Conservation (phyloP, 2,329 filamentous ascomycete species). For the Verticillium isaacii region DNA sequence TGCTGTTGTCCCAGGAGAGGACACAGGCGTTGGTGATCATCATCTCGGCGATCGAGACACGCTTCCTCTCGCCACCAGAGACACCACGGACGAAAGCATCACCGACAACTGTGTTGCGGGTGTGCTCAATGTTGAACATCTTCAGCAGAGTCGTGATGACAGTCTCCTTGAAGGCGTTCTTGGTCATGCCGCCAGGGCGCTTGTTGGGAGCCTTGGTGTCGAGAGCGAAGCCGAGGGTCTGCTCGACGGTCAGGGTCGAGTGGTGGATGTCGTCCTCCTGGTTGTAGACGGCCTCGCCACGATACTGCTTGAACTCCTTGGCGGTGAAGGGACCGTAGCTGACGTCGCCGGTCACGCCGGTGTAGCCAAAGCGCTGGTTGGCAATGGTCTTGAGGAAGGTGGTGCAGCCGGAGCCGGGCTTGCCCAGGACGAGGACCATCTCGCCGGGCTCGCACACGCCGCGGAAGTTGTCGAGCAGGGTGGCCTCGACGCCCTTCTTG, state of each 20-base stretch:
- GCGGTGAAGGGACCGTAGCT: slow-evolving; percentile 70
- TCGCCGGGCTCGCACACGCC: slow-evolving; percentile 74
- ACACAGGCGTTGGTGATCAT: slow-evolving; percentile 71
- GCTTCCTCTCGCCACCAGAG: slow-evolving; percentile 73
- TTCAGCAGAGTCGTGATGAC: slow-evolving; percentile 72
- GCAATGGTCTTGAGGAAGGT: slow-evolving; percentile 65
- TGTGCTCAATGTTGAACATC: slow-evolving; percentile 94
- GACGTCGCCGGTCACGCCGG: slow-evolving; percentile 61
- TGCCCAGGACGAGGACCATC: slow-evolving; percentile 80
- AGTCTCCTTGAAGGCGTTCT: slow-evolving; percentile 69
- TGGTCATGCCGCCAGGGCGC: slow-evolving; percentile 67
- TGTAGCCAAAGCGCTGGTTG: slow-evolving; percentile 58
- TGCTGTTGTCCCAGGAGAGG: slow-evolving; percentile 72
- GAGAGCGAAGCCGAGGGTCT: slow-evolving; percentile 80
- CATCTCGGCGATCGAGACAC: slow-evolving; percentile 79
- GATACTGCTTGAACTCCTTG: slow-evolving; percentile 67
- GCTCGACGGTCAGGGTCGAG: slow-evolving; percentile 78
- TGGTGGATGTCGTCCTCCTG: slow-evolving; percentile 84
- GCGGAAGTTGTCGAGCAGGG: slow-evolving; percentile 68
- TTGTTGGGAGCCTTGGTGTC: slow-evolving; percentile 83
- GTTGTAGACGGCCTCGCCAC: slow-evolving; percentile 82
- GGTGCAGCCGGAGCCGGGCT: slow-evolving; percentile 68
- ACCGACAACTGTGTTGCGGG: slow-evolving; percentile 77
- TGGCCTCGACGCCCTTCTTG: slow-evolving; percentile 64
- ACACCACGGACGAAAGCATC: slow-evolving; percentile 77